phyloP scores from a whole-genome alignment of 768 basidiomycete genomes.

The Tulasnella sp. region DNA sequence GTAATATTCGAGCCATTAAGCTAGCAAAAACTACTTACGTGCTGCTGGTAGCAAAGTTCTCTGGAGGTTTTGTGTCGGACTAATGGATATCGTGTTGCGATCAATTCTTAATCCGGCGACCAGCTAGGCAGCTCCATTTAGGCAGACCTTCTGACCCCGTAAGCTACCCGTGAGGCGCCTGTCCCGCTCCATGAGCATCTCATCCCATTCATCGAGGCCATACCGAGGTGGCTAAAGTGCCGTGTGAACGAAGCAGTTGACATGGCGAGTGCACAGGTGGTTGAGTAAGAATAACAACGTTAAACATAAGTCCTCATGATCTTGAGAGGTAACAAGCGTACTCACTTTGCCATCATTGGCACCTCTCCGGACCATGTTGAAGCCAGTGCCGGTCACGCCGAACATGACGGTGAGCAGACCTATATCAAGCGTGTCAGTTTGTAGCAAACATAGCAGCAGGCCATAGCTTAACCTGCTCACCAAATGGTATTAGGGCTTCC shows the following conservation, averaged over 20 bases:
- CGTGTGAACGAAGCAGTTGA: not conserved
- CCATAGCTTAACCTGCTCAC: slow-evolving; percentile 31
- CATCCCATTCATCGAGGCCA: slow-evolving; percentile 79
- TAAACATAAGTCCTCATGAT: not conserved
- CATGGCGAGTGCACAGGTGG: not conserved
- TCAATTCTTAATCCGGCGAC: not conserved
- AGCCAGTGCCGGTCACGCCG: slow-evolving; percentile 77
- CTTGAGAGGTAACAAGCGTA: slow-evolving; percentile 11
- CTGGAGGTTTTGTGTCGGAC: slow-evolving; percentile 58
- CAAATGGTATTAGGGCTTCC: slow-evolving; percentile 95
- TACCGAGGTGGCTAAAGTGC: slow-evolving; percentile 63
- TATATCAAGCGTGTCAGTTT: slow-evolving; percentile 26
- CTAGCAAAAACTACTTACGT: not conserved
- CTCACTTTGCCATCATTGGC: slow-evolving; percentile 88
- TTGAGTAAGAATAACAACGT: slow-evolving; percentile 2
- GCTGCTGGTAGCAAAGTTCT: slow-evolving; percentile 59
- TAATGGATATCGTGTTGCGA: slow-evolving; percentile 28
- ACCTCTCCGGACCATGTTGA: slow-evolving; percentile 62
- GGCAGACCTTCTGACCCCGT: slow-evolving; percentile 69
- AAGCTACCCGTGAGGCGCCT: slow-evolving; percentile 72
- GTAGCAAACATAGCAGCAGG: slow-evolving; percentile 19
- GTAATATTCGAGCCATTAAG: not conserved
- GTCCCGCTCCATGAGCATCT: slow-evolving; percentile 94
- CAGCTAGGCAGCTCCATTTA: not conserved
- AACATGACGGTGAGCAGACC: slow-evolving; percentile 82